A percentile compares a stretch with the other conserved stretches of the same genome.
Evolutionary conservation across 495 filamentous ascomycete species (phyloP).

Genomic region (Aspergillus hancockii): DNA sequence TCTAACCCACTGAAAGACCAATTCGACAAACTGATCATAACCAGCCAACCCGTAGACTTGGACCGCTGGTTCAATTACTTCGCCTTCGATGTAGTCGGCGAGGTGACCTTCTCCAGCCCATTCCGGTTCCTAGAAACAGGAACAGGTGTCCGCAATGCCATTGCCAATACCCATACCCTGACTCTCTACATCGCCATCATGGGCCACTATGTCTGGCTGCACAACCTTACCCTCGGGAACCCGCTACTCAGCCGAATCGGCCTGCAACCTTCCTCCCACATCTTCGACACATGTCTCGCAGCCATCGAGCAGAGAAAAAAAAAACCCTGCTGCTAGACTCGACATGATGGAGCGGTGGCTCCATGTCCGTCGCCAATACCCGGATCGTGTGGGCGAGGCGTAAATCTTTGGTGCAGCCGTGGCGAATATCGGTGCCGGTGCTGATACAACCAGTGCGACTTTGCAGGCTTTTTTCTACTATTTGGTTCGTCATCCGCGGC

Average conservation of each 20-base stretch:
- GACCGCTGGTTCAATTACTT: constrained; percentile 50
- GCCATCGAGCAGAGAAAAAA: constrained; percentile 42
- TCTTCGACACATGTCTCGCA: constrained; percentile 40
- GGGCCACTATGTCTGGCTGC: constrained; percentile 42
- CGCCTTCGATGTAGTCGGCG: constrained; percentile 47
- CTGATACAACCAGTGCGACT: constrained; percentile 43
- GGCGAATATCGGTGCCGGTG: constrained; percentile 44
- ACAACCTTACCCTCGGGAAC: constrained; percentile 41
- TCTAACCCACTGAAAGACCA: constrained; percentile 32
- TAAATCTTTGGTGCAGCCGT: constrained; percentile 42
- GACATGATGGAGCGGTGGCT: constrained; percentile 52
- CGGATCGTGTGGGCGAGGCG: constrained; percentile 40
- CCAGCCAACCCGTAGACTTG: constrained; percentile 31
- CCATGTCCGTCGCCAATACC: constrained; percentile 32
- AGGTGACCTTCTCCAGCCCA: constrained; percentile 39
- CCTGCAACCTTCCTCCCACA: constrained; percentile 41
- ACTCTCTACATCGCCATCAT: too few species aligned
- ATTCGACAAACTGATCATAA: constrained; percentile 27
- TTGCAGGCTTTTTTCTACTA: constrained; percentile 42
- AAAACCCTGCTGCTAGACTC: constrained; percentile 33
- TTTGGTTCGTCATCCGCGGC: constrained; percentile 31
- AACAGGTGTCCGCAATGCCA: constrained; percentile 42
- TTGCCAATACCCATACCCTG: too few species aligned
- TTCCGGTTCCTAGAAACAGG: constrained; percentile 46
- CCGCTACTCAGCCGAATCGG: constrained; percentile 41